Evolutionary conservation across 179 eudicot species (phyloP).

Genomic region (Monotropa hypopitys): DNA sequence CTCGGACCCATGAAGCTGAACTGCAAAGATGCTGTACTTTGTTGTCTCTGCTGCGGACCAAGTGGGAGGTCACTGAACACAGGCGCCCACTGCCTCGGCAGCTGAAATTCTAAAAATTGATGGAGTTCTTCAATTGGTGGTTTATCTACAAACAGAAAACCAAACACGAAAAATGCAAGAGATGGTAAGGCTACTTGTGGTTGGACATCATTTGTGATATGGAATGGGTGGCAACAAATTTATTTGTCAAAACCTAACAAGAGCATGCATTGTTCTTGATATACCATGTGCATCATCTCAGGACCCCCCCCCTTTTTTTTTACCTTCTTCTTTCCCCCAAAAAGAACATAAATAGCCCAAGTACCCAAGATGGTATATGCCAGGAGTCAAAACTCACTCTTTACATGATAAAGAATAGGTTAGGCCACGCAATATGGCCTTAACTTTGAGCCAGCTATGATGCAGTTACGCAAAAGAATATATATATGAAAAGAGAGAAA

Average conservation of each 20-base stretch:
- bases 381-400: neutral
- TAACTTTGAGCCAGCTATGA: neutral
- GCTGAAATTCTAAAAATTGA: conserved; percentile 93
- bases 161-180: neutral
- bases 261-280: neutral
- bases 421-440: neutral
- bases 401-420: neutral
- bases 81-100: conserved; percentile 97
- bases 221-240: neutral
- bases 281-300: neutral
- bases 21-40: conserved; percentile 63
- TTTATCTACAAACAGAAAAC: conserved; percentile 49
- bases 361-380: neutral
- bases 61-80: conserved; percentile 90
- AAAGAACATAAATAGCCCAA: neutral
- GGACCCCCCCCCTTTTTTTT: neutral
- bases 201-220: neutral
- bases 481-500: neutral
- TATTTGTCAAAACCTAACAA: neutral
- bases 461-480: neutral
- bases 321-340: too few species aligned
- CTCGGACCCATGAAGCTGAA: conserved; percentile 95
- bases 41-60: conserved; percentile 84
- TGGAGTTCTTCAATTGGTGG: conserved; percentile 96
- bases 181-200: neutral